Percentiles rank a stretch among this genome's conserved stretches.
Evolutionary conservation across 176 grass and related monocot genomes (phyloP).

Genomic region (Musa troglodytarum): DNA sequence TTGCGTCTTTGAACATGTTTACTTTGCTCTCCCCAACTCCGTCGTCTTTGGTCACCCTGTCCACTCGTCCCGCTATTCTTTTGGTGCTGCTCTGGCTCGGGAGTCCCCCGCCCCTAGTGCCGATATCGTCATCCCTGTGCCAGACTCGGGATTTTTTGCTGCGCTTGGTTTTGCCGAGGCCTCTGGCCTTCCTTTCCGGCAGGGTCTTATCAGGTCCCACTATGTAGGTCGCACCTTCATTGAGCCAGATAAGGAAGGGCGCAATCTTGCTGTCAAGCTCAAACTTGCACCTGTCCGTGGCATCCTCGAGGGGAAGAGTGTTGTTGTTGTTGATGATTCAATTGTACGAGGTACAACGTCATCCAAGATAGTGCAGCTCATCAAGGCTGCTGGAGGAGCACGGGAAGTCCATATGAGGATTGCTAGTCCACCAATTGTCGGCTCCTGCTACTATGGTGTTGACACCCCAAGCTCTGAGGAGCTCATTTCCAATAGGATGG

Average conservation of each 20-base stretch:
- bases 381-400: slow-evolving; percentile 59
- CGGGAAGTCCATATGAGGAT: slow-evolving; percentile 94
- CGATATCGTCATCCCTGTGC: slow-evolving; percentile 85
- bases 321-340: slow-evolving; percentile 83
- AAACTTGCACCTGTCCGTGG: slow-evolving; percentile 80
- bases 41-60: slow-evolving; percentile 58
- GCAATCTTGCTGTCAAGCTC: slow-evolving; percentile 82
- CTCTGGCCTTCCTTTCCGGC: slow-evolving; percentile 69
- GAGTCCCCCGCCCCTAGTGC: slow-evolving; percentile 63
- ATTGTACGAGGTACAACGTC: slow-evolving; percentile 89
- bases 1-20: slow-evolving; percentile 91
- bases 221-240: slow-evolving; percentile 94
- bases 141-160: slow-evolving; percentile 80
- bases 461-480: slow-evolving; percentile 77
- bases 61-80: slow-evolving; percentile 56
- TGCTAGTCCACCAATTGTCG: slow-evolving; percentile 67
- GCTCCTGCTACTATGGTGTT: slow-evolving; percentile 74
- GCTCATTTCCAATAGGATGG: slow-evolving; percentile 75
- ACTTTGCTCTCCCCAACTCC: slow-evolving; percentile 79
- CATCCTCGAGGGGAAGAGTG: slow-evolving; percentile 66
- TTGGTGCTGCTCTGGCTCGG: slow-evolving; percentile 66
- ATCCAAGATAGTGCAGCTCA: slow-evolving; percentile 72
- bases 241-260: slow-evolving; percentile 66
- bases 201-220: slow-evolving; percentile 78
- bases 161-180: slow-evolving; percentile 64